Evolutionary conservation across 352 stramenopile genomes (phyloP).

Genomic region (Pythium dissotocum): DNA sequence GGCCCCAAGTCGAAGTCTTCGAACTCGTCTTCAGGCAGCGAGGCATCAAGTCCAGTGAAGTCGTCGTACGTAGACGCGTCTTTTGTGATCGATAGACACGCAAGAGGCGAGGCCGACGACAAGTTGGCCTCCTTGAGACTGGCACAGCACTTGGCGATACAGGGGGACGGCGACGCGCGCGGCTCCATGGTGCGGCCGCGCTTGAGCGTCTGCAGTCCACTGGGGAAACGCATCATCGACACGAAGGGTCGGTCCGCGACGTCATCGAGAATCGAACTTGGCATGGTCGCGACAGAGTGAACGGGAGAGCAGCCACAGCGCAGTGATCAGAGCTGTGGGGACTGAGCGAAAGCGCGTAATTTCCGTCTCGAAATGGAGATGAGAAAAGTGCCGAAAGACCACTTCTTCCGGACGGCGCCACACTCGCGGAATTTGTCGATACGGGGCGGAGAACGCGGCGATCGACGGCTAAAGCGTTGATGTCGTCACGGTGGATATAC

Average conservation of each 20-base stretch:
- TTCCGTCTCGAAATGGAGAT: constrained; percentile 5
- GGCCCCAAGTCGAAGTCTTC: constrained; percentile 21
- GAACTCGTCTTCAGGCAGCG: constrained; percentile 13
- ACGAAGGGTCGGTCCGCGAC: constrained; percentile 3
- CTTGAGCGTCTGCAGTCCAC: constrained; percentile 11
- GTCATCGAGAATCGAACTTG: constrained; percentile 10
- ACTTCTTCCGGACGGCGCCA: constrained; percentile 17
- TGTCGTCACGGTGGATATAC: background rate
- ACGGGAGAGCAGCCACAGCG: constrained; percentile 1
- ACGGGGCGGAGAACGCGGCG: background rate
- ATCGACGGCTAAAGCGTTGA: background rate
- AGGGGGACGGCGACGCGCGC: background rate
- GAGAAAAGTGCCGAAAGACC: constrained; percentile 19
- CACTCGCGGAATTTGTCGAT: background rate
- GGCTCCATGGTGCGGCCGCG: constrained; percentile 15
- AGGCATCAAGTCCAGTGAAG: background rate
- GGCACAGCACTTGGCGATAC: constrained; percentile 12
- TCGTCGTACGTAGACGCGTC: background rate
- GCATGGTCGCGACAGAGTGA: background rate
- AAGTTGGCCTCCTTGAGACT: background rate
- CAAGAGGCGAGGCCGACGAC: background rate
- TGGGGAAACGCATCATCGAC: background rate
- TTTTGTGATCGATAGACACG: background rate
- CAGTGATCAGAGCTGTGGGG: background rate
- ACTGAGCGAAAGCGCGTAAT: background rate